Percentiles rank a stretch among this genome's conserved stretches.
These are phyloP conservation scores for Linderina pennispora DNA, from an alignment of 192 early-diverging fungal species.

Conservation along the genomic window DNA sequence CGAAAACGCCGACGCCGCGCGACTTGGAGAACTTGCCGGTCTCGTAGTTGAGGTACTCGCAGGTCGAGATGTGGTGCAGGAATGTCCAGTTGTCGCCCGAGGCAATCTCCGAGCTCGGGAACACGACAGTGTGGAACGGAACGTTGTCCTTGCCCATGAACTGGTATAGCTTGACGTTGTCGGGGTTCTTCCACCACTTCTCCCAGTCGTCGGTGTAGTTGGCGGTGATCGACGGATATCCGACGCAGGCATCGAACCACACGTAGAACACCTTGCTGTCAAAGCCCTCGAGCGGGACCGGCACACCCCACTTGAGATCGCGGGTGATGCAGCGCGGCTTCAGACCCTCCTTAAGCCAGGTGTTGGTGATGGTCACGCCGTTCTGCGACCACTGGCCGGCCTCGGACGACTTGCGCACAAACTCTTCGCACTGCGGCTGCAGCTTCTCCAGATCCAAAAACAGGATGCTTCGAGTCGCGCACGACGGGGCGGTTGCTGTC, in stretches of 20 bases:
- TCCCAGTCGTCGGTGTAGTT: slow-evolving; percentile 92
- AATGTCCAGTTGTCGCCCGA: slow-evolving; percentile 88
- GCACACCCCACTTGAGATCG: slow-evolving; percentile 97
- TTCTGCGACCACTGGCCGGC: slow-evolving; percentile 89
- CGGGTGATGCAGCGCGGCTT: slow-evolving; percentile 93
- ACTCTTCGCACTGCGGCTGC: slow-evolving; percentile 70
- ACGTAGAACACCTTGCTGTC: slow-evolving; percentile 98
- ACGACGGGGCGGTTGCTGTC: slow-evolving; percentile 76
- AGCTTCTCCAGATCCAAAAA: slow-evolving; percentile 81
- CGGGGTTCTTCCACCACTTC: slow-evolving; percentile 99
- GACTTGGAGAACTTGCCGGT: slow-evolving; percentile 95
- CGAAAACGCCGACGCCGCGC: slow-evolving; percentile 94
- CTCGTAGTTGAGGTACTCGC: slow-evolving; percentile 98
- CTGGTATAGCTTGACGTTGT: slow-evolving; percentile 93
- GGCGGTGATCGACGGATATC: slow-evolving; percentile 96
- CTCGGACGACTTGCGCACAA: slow-evolving; percentile 59
- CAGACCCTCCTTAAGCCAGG: slow-evolving; percentile 94
- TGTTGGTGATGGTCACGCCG: slow-evolving; percentile 77
- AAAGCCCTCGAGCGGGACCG: slow-evolving; percentile 79
- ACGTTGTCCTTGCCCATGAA: slow-evolving; percentile 99
- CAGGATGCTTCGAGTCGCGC: slow-evolving; percentile 79
- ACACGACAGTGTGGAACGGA: slow-evolving; percentile 97
- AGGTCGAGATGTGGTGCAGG: slow-evolving; percentile 86
- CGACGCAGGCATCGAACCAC: slow-evolving; percentile 99
- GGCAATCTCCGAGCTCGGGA: slow-evolving; percentile 84